phyloP scores from a whole-genome alignment of 495 filamentous ascomycete species.

The Sporormia fimetaria region DNA sequence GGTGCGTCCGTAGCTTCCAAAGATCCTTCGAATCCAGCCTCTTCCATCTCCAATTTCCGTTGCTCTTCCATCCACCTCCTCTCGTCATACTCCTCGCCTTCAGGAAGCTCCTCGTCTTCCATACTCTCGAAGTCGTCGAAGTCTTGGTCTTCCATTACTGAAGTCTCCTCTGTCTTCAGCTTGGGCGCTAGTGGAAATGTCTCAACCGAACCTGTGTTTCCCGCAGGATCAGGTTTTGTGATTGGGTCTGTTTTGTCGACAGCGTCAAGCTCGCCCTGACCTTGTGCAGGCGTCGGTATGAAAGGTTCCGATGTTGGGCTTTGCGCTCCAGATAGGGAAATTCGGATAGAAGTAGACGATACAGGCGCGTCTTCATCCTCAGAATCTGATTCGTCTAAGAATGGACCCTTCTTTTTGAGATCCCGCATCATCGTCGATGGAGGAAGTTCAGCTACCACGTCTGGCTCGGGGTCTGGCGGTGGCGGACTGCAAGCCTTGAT shows the following conservation, averaged over 20 bases:
- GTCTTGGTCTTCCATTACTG: slow-evolving; percentile 44
- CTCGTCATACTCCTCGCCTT: slow-evolving; percentile 53
- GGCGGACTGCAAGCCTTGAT: slow-evolving; percentile 20
- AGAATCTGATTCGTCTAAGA: slow-evolving; percentile 58
- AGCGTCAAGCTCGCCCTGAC: no score
- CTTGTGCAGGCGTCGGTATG: no score
- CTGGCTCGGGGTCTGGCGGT: slow-evolving; percentile 15
- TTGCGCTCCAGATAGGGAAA: no score
- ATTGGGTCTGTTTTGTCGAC: not conserved
- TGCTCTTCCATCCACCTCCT: slow-evolving; percentile 53
- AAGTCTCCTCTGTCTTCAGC: slow-evolving; percentile 49
- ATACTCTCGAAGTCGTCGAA: slow-evolving; percentile 50
- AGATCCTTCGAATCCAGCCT: slow-evolving; percentile 29
- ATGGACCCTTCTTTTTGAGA: slow-evolving; percentile 38
- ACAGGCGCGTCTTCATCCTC: slow-evolving; percentile 38
- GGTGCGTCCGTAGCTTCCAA: slow-evolving; percentile 30
- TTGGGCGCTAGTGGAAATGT: slow-evolving; percentile 6
- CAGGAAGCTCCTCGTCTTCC: slow-evolving; percentile 38
- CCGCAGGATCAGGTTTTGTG: slow-evolving; percentile 7
- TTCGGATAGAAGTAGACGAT: no score
- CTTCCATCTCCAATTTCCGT: slow-evolving; percentile 44
- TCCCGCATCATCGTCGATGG: not conserved
- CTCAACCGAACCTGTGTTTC: slow-evolving; percentile 5
- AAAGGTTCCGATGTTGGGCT: no score
- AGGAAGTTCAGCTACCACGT: slow-evolving; percentile 33